A percentile compares a stretch with the other conserved stretches of the same genome.
Conservation (phyloP, 805 yeast genomes). For the Saturnispora sanitii region DNA sequence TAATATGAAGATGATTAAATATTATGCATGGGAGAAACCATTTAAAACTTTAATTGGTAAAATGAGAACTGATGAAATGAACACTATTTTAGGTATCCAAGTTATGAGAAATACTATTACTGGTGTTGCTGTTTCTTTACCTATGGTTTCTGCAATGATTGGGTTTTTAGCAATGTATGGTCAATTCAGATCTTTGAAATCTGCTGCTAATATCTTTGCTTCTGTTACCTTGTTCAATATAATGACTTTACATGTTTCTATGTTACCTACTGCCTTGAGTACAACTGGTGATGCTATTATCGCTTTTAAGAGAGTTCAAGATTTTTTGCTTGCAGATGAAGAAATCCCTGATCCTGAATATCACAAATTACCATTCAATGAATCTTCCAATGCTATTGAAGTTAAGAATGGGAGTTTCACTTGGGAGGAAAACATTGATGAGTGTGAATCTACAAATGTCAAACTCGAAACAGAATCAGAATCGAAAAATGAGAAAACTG, state of each 20-base stretch:
- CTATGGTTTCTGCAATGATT: conserved; percentile 63
- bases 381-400: conserved; percentile 31
- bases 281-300: conserved; percentile 63
- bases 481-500: neutral
- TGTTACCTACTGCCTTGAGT: conserved; percentile 63
- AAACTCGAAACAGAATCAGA: neutral
- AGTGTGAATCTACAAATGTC: neutral
- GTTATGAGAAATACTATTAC: conserved; percentile 50
- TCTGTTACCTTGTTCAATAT: conserved; percentile 60
- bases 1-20: conserved; percentile 74
- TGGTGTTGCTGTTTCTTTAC: conserved; percentile 57
- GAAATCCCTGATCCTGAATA: conserved; percentile 25
- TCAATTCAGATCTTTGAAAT: conserved; percentile 27
- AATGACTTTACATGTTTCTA: conserved; percentile 50
- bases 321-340: conserved; percentile 35
- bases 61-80: conserved; percentile 54
- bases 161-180: conserved; percentile 36
- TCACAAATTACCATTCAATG: conserved; percentile 11
- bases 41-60: conserved; percentile 47
- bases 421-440: conserved; percentile 35
- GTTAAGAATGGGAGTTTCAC: conserved; percentile 47
- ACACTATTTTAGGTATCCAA: conserved; percentile 51
- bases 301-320: conserved; percentile 50
- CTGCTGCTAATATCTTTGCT: conserved; percentile 58
- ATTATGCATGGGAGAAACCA: conserved; percentile 86